Percentiles rank a stretch among this genome's conserved stretches.
Evolutionary conservation across 345 rosid species (phyloP).

Genomic region (Combretum micranthum): DNA sequence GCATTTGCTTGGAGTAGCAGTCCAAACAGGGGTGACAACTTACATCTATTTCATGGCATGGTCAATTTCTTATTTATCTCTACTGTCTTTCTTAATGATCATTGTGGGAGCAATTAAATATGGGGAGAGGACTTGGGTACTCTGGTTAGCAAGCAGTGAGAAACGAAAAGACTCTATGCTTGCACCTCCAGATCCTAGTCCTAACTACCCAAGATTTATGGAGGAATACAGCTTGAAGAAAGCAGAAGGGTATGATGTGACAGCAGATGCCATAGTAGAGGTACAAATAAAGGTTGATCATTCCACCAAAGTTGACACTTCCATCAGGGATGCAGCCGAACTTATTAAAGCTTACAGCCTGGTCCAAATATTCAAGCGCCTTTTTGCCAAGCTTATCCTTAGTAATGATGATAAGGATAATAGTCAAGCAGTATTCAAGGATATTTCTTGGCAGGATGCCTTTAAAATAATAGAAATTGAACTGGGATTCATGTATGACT

Average conservation of each 20-base stretch:
- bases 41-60: constrained; percentile 29
- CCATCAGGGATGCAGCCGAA: not conserved
- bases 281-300: not conserved
- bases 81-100: constrained; percentile 18
- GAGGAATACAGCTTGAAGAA: constrained; percentile 7
- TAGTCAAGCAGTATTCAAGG: constrained; percentile 3
- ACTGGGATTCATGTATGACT: constrained; percentile 35
- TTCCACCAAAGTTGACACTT: not conserved
- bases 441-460: constrained; percentile 4
- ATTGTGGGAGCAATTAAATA: constrained; percentile 33
- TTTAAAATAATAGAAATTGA: constrained; percentile 32
- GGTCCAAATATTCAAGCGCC: constrained; percentile 28
- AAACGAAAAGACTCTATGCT: constrained; percentile 24
- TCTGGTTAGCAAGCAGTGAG: constrained; percentile 32
- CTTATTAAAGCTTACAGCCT: constrained; percentile 11
- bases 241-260: constrained; percentile 3
- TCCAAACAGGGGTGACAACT: constrained; percentile 12
- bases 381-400: constrained; percentile 33
- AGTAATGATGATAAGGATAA: constrained; percentile 8
- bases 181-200: constrained; percentile 14
- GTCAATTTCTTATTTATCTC: constrained; percentile 8
- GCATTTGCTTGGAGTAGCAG: constrained; percentile 10
- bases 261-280: not conserved
- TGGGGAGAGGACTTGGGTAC: constrained; percentile 29
- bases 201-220: constrained; percentile 16